Percentiles rank a stretch among this genome's conserved stretches.
phyloP scores from a whole-genome alignment of 2,329 filamentous ascomycete genomes.

The Orbilia ellipsospora region DNA sequence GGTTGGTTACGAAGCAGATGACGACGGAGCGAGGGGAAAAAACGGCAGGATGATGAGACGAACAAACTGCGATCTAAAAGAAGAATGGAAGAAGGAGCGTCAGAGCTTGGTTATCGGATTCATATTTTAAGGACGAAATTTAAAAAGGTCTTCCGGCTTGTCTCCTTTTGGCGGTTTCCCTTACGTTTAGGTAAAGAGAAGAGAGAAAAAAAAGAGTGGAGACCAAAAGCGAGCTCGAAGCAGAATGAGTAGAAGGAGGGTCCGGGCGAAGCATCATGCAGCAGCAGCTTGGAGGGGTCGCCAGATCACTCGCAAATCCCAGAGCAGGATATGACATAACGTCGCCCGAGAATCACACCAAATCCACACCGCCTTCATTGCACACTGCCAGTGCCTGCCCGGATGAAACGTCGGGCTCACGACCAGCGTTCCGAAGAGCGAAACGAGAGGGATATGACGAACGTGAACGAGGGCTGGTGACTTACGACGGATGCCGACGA shows the following conservation, averaged over 20 bases:
- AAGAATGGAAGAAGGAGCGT: background rate
- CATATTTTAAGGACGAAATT: background rate
- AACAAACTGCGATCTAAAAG: background rate
- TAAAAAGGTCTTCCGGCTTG: background rate
- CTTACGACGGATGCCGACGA: slow-evolving; percentile 25
- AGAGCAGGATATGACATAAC: slow-evolving; percentile 46
- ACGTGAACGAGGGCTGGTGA: slow-evolving; percentile 8
- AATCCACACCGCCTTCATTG: slow-evolving; percentile 4
- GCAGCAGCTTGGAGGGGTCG: slow-evolving; percentile 15
- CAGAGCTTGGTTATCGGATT: background rate
- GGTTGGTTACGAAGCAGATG: background rate
- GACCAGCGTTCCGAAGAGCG: background rate
- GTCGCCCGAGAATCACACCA: slow-evolving; percentile 53
- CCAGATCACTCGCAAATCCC: slow-evolving; percentile 36
- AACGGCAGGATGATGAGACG: background rate
- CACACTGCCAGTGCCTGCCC: background rate
- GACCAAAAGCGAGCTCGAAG: background rate
- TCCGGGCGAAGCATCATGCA: background rate
- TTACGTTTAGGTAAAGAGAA: background rate
- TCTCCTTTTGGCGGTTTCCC: too few species aligned
- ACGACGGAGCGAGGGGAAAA: background rate
- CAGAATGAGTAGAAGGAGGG: background rate
- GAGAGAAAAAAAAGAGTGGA: background rate
- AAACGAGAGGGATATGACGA: slow-evolving; percentile 17
- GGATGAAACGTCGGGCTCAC: background rate